Conservation (phyloP, 345 rosid genomes). For the Eucalyptus viminalis region DNA sequence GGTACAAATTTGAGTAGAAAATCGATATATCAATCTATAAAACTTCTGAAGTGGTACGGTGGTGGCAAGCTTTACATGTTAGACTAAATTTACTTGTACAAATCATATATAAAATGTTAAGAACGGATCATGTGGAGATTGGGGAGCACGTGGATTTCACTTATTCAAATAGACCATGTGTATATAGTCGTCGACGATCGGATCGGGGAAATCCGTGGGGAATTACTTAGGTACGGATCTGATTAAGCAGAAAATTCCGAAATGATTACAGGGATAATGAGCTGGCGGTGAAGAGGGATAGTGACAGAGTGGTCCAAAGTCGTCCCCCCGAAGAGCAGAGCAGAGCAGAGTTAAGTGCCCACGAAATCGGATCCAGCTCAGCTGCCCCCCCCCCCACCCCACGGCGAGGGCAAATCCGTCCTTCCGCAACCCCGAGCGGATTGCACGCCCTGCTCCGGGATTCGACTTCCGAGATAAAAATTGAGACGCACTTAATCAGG, state of each 20-base stretch:
- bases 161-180: rapidly evolving
- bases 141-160: neutral
- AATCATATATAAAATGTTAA: neutral
- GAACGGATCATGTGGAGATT: neutral
- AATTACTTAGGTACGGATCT: neutral
- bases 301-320: neutral
- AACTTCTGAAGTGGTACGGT: rapidly evolving
- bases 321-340: neutral
- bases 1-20: neutral
- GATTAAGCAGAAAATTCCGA: neutral
- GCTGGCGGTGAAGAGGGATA: neutral
- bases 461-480: neutral
- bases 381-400: neutral
- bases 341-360: neutral
- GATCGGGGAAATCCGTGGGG: neutral
- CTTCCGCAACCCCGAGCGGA: neutral
- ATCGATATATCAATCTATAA: rapidly evolving
- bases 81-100: rapidly evolving
- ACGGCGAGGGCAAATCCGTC: neutral
- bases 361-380: neutral
- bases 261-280: neutral
- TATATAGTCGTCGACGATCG: neutral
- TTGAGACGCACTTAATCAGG: neutral
- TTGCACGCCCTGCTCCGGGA: neutral
- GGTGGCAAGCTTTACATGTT: rapidly evolving